These are phyloP conservation scores for Glebionis coronaria DNA, from an alignment of 129 eudicot genomes.

Conservation along the genomic window DNA sequence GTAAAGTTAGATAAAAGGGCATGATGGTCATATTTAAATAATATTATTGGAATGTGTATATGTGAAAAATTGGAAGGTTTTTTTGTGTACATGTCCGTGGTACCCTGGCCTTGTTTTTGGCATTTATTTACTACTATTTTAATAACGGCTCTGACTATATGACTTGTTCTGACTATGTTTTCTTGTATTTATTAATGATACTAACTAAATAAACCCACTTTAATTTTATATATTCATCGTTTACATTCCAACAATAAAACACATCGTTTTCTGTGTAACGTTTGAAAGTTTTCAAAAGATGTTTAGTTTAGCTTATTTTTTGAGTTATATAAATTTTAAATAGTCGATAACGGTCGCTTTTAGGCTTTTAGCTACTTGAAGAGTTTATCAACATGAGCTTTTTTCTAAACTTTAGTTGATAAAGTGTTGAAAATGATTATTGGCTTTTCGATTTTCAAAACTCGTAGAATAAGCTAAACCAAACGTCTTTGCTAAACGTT, in stretches of 20 bases:
- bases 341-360: too few relatives aligned
- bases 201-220: not conserved
- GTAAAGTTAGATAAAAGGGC: too few relatives aligned
- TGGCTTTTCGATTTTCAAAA: too few relatives aligned
- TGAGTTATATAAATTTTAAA: too few relatives aligned
- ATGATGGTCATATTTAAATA: not conserved
- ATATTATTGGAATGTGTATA: slow-evolving; percentile 6
- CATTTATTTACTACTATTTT: not conserved
- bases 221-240: not conserved
- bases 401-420: too few relatives aligned
- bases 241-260: not conserved
- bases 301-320: too few relatives aligned
- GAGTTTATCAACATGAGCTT: too few relatives aligned
- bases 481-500: too few relatives aligned
- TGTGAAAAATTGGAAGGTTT: slow-evolving; percentile 16
- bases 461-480: too few relatives aligned
- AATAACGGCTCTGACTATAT: slow-evolving; percentile 31
- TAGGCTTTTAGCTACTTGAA: too few relatives aligned
- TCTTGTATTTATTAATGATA: slow-evolving; percentile 11
- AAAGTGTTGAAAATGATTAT: too few relatives aligned
- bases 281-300: not conserved
- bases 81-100: slow-evolving; percentile 54
- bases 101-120: slow-evolving; percentile 35
- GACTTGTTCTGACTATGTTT: slow-evolving; percentile 22
- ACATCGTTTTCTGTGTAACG: not conserved